Conservation (phyloP, 2,329 filamentous ascomycete genomes). For the Penicillium sp. region DNA sequence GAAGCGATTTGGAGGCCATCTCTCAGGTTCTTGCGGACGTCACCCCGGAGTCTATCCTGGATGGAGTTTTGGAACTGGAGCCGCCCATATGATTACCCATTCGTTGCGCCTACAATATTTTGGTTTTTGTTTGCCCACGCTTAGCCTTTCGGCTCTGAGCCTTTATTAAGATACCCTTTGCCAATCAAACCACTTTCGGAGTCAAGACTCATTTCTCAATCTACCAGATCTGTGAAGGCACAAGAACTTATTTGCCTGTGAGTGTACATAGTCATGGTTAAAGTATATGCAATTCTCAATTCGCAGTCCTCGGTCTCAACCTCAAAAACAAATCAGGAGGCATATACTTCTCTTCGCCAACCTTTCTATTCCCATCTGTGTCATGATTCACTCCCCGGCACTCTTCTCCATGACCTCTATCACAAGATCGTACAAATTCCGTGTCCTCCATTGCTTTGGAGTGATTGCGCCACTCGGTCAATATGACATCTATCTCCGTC, state of each 20-base stretch:
- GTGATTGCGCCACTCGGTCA: conserved; percentile 52
- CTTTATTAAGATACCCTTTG: too few relatives aligned
- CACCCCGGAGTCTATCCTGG: conserved; percentile 52
- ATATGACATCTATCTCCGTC: conserved; percentile 52
- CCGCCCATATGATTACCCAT: conserved; percentile 44
- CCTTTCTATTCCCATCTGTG: conserved; percentile 7
- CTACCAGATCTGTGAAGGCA: too few relatives aligned
- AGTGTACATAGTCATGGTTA: too few relatives aligned
- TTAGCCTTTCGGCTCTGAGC: too few relatives aligned
- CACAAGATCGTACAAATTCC: conserved; percentile 8
- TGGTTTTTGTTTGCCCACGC: background rate
- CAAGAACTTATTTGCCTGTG: too few relatives aligned
- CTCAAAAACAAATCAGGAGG: conserved; percentile 32
- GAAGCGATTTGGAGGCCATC: conserved; percentile 68
- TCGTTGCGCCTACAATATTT: too few relatives aligned
- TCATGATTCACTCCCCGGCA: conserved; percentile 6
- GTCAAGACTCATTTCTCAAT: too few relatives aligned
- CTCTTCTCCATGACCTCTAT: conserved; percentile 13
- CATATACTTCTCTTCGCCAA: conserved; percentile 13
- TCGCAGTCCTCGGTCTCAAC: conserved; percentile 10
- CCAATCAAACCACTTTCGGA: too few relatives aligned
- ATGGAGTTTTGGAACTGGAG: conserved; percentile 55
- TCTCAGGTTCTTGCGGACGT: conserved; percentile 57
- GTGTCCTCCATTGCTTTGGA: conserved; percentile 16
- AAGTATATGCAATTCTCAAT: conserved; percentile 1